Evolutionary conservation across 2,329 filamentous ascomycete genomes (phyloP), one percentile per base, ranked within the genome.

Genomic region (Leptographium lundbergii): DNA sequence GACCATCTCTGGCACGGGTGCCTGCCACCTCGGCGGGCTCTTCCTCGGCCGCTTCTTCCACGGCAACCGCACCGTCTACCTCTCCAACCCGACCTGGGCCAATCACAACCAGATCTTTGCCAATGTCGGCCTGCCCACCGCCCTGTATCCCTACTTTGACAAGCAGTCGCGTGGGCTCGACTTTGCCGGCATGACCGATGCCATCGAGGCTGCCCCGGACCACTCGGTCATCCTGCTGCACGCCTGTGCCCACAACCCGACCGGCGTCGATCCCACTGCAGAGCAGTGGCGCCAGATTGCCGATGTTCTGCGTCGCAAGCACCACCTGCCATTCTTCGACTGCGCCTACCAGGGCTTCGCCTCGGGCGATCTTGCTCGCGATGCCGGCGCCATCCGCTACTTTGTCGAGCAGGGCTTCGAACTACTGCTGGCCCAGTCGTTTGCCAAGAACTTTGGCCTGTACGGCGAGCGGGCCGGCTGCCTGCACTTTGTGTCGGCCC

Each of bases 61-160:
- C 69, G 80, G 81, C 69, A 83, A 80, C 75, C 86, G 82, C 65
- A 83, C 85, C 61, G 83, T 95, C 74, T 96, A 96, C 80, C 80
- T 97, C 72, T 96, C 91, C 68, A 88, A 88, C 73, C 94, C 94
- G 57, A 99, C 94, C 62, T 99, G 94, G 94, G 91, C 88, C 66
- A 99, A 99, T 78, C 94, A 99, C 84, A 86, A 95, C 77, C 94
- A 97, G 74, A 96, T 99, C 79, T 96, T 99, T 78, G 82, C 79
- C 74, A 97, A 97, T 70, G 91, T 96, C 69, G 80, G 82, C 66
- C 78, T 97, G 34, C 76, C 83, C 39, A 82, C 90, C 67, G 86
- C 86, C 66, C 83, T 83, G 65, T 99, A 99, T 77, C 94, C 92
- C 56, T 99, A 99, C 80, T 99, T 96, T 77, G 86, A 85, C 72